Evolutionary conservation across 495 filamentous ascomycete species (phyloP), one percentile per base, ranked within the genome.

Genomic region (Trichocladium antarcticum): DNA sequence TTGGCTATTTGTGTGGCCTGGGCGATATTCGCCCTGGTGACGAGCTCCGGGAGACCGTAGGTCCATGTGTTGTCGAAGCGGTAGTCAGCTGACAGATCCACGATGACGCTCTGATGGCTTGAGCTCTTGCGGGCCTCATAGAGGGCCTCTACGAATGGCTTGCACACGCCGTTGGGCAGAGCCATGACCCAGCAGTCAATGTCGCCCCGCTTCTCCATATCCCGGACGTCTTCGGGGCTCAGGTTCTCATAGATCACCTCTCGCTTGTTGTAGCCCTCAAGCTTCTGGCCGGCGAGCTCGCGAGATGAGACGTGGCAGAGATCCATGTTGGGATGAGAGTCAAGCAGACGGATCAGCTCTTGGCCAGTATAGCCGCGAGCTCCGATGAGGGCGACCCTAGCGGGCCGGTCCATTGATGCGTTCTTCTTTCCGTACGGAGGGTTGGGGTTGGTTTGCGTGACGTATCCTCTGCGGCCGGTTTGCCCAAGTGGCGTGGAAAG

Each of bases 121-220:
- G 67, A 64, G 3, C 56, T 64, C 54, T 68, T 68, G 43, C 78
- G 76, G 31, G 77, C 79, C 64, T 84, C 79, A 59, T 90, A 77
- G 39, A 98, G 79, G 22, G 92, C 90, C 53, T 97, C 89, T 12
- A 97, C 87, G 58, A 85, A 98, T 2, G 92, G 92, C 70, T 90
- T 87, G 76, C 89, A 95, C 48, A 98, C 88, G 42, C 92, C 92
- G 59, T 98, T 98, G 11, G 92, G 92, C 22, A 98, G 77, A 32
- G 92, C 92, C 88, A 97, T 94, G 29, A 98, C 87, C 88, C 89
- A 97, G 70, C 88, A 93, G 72, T 98, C 92, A 45, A 98, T 86
- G 45, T 92, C 83, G n/a, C 84, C 84, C 37, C 83, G 82, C 60
- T 85, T 80, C 55, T 89, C 87, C 87, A 96, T 93, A 45, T 82